Conservation (phyloP, 108 stramenopile genomes). For the Hondaea fermentalgiana region DNA sequence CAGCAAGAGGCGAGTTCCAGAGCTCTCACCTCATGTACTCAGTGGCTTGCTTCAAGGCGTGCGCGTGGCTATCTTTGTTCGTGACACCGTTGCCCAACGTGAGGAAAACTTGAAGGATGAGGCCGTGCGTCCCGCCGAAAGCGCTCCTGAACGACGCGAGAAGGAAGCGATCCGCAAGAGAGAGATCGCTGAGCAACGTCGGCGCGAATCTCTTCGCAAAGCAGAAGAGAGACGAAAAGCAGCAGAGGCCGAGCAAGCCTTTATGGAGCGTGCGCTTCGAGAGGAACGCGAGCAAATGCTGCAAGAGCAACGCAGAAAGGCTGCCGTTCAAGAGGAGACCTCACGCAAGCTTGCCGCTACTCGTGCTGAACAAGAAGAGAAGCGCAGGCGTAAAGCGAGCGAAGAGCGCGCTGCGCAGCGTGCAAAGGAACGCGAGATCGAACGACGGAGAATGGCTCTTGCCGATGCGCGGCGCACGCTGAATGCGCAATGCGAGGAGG, state of each 20-base stretch:
- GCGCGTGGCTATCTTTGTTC: neutral
- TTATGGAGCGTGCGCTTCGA: neutral
- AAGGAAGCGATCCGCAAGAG: neutral
- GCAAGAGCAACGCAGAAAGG: neutral
- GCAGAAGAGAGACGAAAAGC: neutral
- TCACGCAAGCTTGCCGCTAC: too few relatives aligned
- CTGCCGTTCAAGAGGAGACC: neutral
- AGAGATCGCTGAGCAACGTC: neutral
- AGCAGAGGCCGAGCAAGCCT: neutral
- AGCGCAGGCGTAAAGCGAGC: neutral
- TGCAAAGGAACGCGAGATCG: neutral
- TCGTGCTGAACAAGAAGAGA: neutral
- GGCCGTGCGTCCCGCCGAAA: neutral
- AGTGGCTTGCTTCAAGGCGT: neutral
- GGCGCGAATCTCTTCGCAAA: neutral
- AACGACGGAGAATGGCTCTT: neutral
- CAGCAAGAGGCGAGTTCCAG: neutral
- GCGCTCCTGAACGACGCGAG: neutral
- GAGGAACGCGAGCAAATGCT: neutral
- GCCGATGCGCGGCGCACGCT: neutral
- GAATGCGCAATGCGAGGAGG: neutral
- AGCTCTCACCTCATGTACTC: neutral
- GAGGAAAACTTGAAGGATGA: neutral
- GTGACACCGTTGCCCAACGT: neutral
- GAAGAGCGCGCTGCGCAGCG: neutral